phyloP scores from a whole-genome alignment of 345 rosid genomes.

The Eucalyptus shirleyi region DNA sequence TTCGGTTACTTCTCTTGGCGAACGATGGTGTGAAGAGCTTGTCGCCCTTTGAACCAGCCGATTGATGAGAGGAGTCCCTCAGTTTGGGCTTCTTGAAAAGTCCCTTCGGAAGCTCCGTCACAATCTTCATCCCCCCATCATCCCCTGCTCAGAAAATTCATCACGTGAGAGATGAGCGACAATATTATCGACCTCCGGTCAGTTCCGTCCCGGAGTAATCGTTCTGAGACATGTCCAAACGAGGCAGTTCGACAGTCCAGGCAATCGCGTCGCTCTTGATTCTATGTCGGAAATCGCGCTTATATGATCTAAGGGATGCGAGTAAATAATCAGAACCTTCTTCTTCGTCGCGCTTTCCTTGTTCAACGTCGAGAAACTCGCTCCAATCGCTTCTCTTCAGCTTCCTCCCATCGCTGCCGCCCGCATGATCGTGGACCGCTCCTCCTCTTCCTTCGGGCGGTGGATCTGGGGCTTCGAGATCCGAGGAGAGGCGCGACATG shows the following conservation, averaged over 20 bases:
- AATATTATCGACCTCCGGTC: background rate
- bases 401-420: background rate
- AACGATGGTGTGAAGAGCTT: conserved; percentile 13
- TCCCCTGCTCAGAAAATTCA: background rate
- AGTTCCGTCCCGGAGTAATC: background rate
- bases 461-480: background rate
- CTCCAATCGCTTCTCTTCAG: conserved; percentile 46
- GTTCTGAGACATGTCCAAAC: background rate
- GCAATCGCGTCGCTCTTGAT: background rate
- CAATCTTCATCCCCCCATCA: conserved; percentile 23
- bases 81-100: conserved; percentile 48
- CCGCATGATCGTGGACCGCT: background rate
- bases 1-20: conserved; percentile 1
- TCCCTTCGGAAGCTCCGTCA: conserved; percentile 29
- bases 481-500: conserved; percentile 43
- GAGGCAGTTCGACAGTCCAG: background rate
- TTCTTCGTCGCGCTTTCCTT: background rate
- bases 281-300: background rate
- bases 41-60: background rate
- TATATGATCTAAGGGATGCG: background rate
- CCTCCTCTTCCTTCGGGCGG: background rate
- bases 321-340: conserved; percentile 2
- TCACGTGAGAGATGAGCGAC: background rate
- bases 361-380: conserved; percentile 32
- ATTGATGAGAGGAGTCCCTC: background rate